Base-by-base conservation (phyloP, 331 rosid genomes). In the Prunus yedoensis region DNA sequence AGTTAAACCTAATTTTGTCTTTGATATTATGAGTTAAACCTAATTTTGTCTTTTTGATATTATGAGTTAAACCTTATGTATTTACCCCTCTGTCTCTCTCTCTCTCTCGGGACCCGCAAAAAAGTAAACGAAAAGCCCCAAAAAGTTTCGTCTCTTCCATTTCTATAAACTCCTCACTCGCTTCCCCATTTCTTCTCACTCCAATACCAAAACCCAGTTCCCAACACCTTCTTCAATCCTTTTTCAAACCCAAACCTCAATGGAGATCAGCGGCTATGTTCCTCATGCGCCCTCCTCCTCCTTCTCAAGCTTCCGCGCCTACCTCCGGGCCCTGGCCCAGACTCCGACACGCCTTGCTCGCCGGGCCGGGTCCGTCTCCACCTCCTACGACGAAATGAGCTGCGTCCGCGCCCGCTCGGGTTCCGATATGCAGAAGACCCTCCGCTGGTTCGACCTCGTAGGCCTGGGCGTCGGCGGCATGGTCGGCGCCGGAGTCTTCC, bases 401-500 rank as follows among this genome's bases (percentile, higher is more conserved):
- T 77, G 70, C 0, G 83, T 79, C 8, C 82, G 91, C 6, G 84
- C 91, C 71, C 91, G 84, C 10, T 91, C 98, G 52, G 98, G 96
- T 8, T 51, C 85, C 18, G 68, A 68, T 76, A 91, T 94, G 98
- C 83, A 83, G 53, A 88, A 77, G 53, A 82, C 86, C 8, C 97
- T 94, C 61, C 86, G 97, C 27, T 94, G 98, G 96, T 90, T 74
- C 66, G 97, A 94, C 86, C 88, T 94, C n/a, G 67, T 94, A 49
- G 86, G 87, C 0, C 74, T 94, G 3, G 98, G 98, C 6, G 62
- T 94, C 77, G 98, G 98, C 35, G 98, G 98, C 4, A 94, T 91
- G 98, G 90, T 94, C 79, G 98, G 98, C 49, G 95, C 98, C 75
- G 97, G 96, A 5, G 93, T 94, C 0, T 94, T 94, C 54, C 87